Conservation (phyloP, 352 stramenopile species). For the Elongisporangium anandrum region DNA sequence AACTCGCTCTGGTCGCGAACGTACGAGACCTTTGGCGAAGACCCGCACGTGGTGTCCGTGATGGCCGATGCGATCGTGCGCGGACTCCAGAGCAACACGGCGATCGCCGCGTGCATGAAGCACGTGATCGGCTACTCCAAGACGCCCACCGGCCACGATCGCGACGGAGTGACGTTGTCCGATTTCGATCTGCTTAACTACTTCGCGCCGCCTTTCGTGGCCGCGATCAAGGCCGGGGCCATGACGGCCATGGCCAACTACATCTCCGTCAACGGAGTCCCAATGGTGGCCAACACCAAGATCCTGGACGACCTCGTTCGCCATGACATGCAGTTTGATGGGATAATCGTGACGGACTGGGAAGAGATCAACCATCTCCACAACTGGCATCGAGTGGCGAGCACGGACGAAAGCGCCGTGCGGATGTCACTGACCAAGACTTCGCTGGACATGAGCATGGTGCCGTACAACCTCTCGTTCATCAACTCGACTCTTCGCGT, state of each 20-base stretch:
- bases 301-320: constrained; percentile 82
- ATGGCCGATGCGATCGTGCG: constrained; percentile 78
- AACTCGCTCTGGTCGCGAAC: constrained; percentile 88
- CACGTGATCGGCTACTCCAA: constrained; percentile 89
- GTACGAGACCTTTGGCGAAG: constrained; percentile 94
- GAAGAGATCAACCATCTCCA: constrained; percentile 89
- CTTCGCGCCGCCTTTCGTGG: constrained; percentile 83
- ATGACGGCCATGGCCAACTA: constrained; percentile 94
- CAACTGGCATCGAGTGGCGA: constrained; percentile 50
- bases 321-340: constrained; percentile 82
- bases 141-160: constrained; percentile 78
- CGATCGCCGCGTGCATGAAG: constrained; percentile 85
- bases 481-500: constrained; percentile 43
- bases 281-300: constrained; percentile 80
- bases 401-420: constrained; percentile 51
- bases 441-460: constrained; percentile 91
- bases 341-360: constrained; percentile 91
- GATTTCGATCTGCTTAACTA: constrained; percentile 83
- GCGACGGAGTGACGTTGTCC: constrained; percentile 61
- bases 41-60: constrained; percentile 74
- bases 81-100: constrained; percentile 73
- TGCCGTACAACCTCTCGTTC: constrained; percentile 44
- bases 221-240: constrained; percentile 70
- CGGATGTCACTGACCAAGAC: constrained; percentile 67
- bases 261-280: constrained; percentile 90